Conservation (phyloP, 176 grass and related monocot species). For the Hyparrhenia diplandra region DNA sequence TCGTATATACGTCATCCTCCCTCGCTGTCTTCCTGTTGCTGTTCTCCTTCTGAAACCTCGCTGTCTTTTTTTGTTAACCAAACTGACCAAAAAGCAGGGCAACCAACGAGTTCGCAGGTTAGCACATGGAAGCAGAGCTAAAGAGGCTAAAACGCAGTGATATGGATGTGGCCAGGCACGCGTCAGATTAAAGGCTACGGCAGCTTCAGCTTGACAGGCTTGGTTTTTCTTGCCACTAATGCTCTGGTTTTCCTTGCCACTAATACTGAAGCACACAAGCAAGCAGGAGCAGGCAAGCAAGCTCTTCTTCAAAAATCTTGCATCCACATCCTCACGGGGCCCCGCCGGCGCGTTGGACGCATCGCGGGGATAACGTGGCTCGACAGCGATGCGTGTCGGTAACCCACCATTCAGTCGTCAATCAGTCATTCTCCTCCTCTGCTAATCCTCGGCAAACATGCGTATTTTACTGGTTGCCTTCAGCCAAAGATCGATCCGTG, state of each 20-base stretch:
- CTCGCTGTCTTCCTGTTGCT: background rate
- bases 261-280: background rate
- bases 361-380: background rate
- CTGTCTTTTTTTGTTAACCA: background rate
- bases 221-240: background rate
- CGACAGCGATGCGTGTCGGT: slow-evolving; percentile 35
- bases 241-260: no score
- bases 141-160: background rate
- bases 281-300: background rate
- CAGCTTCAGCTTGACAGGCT: background rate
- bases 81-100: background rate
- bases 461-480: background rate
- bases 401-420: background rate
- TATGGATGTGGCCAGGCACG: background rate
- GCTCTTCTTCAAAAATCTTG: slow-evolving; percentile 6
- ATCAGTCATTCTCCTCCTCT: background rate
- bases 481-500: background rate
- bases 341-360: background rate
- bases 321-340: slow-evolving; percentile 30
- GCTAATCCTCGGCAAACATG: background rate
- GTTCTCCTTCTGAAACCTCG: background rate
- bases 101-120: background rate
- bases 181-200: background rate
- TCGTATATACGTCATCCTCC: background rate
- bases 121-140: background rate